A percentile compares a stretch with the other conserved stretches of the same genome.
phyloP scores from a whole-genome alignment of 23 red algal genomes.

The Porphyridium purpureum region DNA sequence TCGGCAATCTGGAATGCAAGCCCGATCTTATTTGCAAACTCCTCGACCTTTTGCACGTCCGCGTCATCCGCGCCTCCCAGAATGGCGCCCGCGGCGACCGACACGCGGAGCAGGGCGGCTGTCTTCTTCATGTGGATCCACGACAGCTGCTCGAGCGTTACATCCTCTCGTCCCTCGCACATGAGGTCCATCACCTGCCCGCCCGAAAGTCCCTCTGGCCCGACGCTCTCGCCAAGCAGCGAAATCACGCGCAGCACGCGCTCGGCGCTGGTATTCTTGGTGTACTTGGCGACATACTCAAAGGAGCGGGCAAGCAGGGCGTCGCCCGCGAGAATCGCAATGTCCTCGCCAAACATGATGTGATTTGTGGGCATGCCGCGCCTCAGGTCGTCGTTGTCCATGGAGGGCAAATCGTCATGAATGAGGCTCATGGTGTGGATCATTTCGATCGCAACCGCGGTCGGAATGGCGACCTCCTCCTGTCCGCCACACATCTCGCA shows the following conservation, averaged over 20 bases:
- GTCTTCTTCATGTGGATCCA: slow-evolving; percentile 99
- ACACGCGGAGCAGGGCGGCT: slow-evolving; percentile 62
- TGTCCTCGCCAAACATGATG: slow-evolving; percentile 87
- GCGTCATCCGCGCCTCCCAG: slow-evolving; percentile 59
- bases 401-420: slow-evolving; percentile 91
- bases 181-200: slow-evolving; percentile 92
- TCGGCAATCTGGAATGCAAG: slow-evolving; percentile 97
- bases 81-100: slow-evolving; percentile 60
- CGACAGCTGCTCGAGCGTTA: slow-evolving; percentile 47
- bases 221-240: slow-evolving; percentile 43
- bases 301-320: slow-evolving; percentile 73
- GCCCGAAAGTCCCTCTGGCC: slow-evolving; percentile 64
- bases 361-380: slow-evolving; percentile 90
- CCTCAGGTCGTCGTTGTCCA: slow-evolving; percentile 94
- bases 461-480: slow-evolving; percentile 43
- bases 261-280: slow-evolving; percentile 23
- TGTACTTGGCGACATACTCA: slow-evolving; percentile 68
- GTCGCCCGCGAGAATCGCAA: slow-evolving; percentile 93
- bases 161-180: slow-evolving; percentile 41
- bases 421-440: slow-evolving; percentile 98
- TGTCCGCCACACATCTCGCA: slow-evolving; percentile 68
- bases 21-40: slow-evolving; percentile 79
- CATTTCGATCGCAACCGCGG: slow-evolving; percentile 92
- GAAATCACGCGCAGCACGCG: slow-evolving; percentile 50
- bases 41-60: slow-evolving; percentile 47